phyloP scores from a whole-genome alignment of 108 stramenopile species.

The Poteriospumella lacustris region DNA sequence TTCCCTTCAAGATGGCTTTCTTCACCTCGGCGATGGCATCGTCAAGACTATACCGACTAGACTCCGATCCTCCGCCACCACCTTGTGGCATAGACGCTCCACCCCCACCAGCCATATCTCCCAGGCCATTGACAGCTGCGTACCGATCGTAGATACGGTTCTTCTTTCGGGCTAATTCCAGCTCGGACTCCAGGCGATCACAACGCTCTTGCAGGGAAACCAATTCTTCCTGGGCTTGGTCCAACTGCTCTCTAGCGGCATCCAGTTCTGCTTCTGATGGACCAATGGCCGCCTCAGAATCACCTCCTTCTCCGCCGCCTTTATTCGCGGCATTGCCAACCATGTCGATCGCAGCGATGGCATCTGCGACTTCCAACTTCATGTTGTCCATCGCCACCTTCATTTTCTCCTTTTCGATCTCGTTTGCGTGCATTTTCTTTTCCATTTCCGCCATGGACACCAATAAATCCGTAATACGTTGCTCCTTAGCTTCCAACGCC shows the following conservation, averaged over 20 bases:
- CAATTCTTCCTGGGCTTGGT: slow-evolving; percentile 22
- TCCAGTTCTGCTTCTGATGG: slow-evolving; percentile 4
- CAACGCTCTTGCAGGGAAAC: not conserved
- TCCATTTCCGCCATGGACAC: not conserved
- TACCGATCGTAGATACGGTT: not conserved
- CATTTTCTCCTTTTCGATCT: not conserved
- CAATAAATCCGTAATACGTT: slow-evolving; percentile 29
- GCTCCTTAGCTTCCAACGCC: slow-evolving; percentile 33
- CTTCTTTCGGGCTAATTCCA: slow-evolving; percentile 11
- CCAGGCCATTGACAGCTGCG: not conserved
- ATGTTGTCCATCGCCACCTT: slow-evolving; percentile 35
- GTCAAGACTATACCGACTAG: slow-evolving; percentile 6
- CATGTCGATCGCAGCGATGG: not conserved
- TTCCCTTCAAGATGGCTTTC: slow-evolving; percentile 23
- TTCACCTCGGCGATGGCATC: slow-evolving; percentile 37
- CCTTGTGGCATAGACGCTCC: no score
- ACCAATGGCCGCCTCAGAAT: not conserved
- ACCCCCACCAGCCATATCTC: not conserved
- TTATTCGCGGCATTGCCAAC: no score
- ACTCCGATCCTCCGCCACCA: no score
- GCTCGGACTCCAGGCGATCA: not conserved
- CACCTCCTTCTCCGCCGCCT: slow-evolving; percentile 12
- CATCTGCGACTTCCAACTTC: slow-evolving; percentile 37
- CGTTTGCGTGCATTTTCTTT: not conserved
- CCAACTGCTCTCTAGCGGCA: not conserved